Base-by-base conservation (phyloP, 352 stramenopile genomes). In the Globisporangium emineosum region DNA sequence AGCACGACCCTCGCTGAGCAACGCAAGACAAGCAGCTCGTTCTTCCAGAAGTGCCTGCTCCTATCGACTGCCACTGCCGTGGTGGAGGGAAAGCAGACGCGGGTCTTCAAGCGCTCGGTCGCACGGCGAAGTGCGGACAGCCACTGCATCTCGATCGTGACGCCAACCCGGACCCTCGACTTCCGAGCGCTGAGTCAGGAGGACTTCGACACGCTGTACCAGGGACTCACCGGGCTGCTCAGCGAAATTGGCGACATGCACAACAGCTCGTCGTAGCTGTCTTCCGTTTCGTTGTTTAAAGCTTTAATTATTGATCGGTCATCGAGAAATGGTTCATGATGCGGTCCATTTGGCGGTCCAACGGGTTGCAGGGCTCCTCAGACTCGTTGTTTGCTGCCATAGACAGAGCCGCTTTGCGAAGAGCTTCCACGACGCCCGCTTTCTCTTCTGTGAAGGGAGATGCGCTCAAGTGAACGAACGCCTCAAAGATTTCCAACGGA, bases 81-180 rank as follows among this genome's bases (percentile, higher is more conserved):
- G 5, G 53, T 80, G 10, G 65, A 52, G 17, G 76, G 74, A 10
- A 84, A 78, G 45, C 74, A 78, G 30, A 80, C 69, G 8, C 56
- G 66, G 8, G 73, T 83, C 10, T 83, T 83, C 49, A 68, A 68
- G 40, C 68, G 75, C 43, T 58, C 65, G 15, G 40, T 53, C 8
- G 62, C 76, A 23, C 71, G 43, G 47, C 62, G 63, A 25, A 71
- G 69, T 4, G 70, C 73, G 37, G 72, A 72, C 2, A 57, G 49
- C 1, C 37, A 66, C 33, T 84, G 76, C 43, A 57, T 84, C 23
- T 82, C 76, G 19, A 67, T 84, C 25, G 63, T 82, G 50, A 73
- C 71, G 2, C 54, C 74, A 17, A 73, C 57, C 1, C 60, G 76
- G 42, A 84, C 76, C 7, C 72, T 84, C 17, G 76, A 82, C 60